Percentiles rank a stretch among this genome's conserved stretches.
These are phyloP conservation scores for Podospora australis DNA, from an alignment of 495 filamentous ascomycete genomes.

Conservation along the genomic window DNA sequence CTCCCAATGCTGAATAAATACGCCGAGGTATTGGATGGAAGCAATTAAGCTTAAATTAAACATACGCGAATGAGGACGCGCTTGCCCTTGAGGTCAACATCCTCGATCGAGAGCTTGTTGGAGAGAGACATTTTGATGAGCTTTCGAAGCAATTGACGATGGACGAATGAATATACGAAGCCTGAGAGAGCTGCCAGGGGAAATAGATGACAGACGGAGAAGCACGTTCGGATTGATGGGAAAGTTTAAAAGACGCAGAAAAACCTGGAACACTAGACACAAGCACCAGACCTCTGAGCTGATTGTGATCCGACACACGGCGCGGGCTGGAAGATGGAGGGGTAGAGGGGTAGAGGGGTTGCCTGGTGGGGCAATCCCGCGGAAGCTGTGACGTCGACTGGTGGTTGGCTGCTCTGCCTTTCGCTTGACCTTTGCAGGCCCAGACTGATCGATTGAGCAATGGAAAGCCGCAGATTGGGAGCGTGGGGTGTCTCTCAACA, in stretches of 20 bases:
- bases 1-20: not conserved
- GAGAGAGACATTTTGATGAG: slow-evolving; percentile 81
- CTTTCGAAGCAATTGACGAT: slow-evolving; percentile 12
- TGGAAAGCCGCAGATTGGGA: not conserved
- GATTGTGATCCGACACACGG: not conserved
- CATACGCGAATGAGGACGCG: slow-evolving; percentile 92
- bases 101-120: slow-evolving; percentile 94
- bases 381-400: slow-evolving; percentile 28
- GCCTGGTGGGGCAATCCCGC: slow-evolving; percentile 14
- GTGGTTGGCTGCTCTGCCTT: slow-evolving; percentile 18
- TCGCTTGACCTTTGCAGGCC: not conserved
- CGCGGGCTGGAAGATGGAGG: slow-evolving; percentile 17
- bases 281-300: slow-evolving; percentile 19
- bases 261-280: slow-evolving; percentile 15
- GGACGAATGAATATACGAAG: not conserved
- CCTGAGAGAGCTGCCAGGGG: too few relatives aligned
- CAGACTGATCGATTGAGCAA: not conserved
- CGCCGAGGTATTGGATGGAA: not conserved
- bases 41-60: slow-evolving; percentile 14
- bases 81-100: slow-evolving; percentile 96
- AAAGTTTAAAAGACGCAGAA: not conserved
- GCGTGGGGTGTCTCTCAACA: not conserved
- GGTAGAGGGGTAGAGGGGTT: slow-evolving; percentile 13
- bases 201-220: too few relatives aligned
- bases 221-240: not conserved